Evolutionary conservation across 1,284 basidiomycete genomes (phyloP), one percentile per base, ranked within the genome.

Genomic region (Malassezia obtusa): DNA sequence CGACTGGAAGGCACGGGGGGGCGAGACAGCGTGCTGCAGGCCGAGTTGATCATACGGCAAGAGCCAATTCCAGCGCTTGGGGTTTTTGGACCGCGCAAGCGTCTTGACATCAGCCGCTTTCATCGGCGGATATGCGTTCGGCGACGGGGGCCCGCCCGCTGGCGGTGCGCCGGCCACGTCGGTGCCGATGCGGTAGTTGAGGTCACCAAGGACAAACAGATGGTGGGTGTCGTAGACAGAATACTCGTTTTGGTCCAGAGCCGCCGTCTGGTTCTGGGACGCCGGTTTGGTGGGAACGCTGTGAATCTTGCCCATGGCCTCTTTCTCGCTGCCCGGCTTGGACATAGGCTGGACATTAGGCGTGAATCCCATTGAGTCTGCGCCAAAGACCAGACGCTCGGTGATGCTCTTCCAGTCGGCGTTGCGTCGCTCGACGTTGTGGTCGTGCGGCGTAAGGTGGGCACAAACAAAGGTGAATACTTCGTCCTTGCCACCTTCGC

Each of bases 381-480:
- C 66, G 7, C 56, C 50, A 36, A 98, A 96, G 43, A 91, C 79
- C 41, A 98, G 80, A 1, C 84, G 82, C 43, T 82, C 78, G 36
- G 90, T 85, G 45, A 98, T 89, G 58, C 74, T 69, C 43, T 83
- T 76, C 76, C 85, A 95, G 76, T 96, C 87, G 5, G 78, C 77
- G 60, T 94, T 82, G 15, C 92, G 81, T n/a, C 77, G 75, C 15
- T 78, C 73, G 36, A 92, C 78, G 53, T 86, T 83, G 46, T 82
- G 77, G 49, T 84, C 83, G 72, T 91, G 86, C 4, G 92, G 86
- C 3, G 89, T 76, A 45, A 98, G 80, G 77, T 98, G 91, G 11
- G 89, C 86, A 67, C 84, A 85, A 21, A 96, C 86, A 68, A 98
- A 96, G 6, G 91, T 96, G 48, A 62, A 57, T 12, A 62, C 61